phyloP scores from a whole-genome alignment of 2,329 filamentous ascomycete species.

The Penicillium brevicompactum region DNA sequence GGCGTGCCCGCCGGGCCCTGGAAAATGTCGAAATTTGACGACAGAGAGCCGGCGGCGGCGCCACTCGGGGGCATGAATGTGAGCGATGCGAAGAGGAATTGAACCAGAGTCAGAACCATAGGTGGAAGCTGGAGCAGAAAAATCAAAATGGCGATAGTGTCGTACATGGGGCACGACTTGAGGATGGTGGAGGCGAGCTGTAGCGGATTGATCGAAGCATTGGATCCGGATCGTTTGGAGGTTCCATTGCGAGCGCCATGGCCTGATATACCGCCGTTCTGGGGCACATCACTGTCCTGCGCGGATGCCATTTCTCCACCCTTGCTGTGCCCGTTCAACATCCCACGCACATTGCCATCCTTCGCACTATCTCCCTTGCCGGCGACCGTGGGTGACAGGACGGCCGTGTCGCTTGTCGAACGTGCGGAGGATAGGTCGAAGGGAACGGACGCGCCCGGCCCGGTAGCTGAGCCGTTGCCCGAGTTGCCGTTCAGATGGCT shows the following conservation, averaged over 20 bases:
- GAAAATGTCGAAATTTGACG: conserved; percentile 88
- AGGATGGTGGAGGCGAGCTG: conserved; percentile 84
- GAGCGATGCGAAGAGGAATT: conserved; percentile 87
- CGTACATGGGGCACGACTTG: conserved; percentile 84
- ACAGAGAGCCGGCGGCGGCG: conserved; percentile 70
- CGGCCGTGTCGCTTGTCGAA: conserved; percentile 39
- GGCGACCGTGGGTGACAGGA: conserved; percentile 29
- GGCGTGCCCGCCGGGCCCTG: conserved; percentile 84
- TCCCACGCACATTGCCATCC: conserved; percentile 38
- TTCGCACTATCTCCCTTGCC: conserved; percentile 35
- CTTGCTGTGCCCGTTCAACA: conserved; percentile 41
- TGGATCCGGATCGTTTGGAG: conserved; percentile 38
- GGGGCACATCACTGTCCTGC: conserved; percentile 32
- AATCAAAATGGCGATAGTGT: conserved; percentile 95
- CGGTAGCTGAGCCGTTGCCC: conserved; percentile 45
- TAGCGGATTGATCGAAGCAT: conserved; percentile 66
- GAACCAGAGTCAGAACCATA: conserved; percentile 82
- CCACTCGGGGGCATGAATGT: conserved; percentile 87
- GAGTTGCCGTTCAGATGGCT: conserved; percentile 56
- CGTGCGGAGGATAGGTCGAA: conserved; percentile 44
- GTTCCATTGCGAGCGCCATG: conserved; percentile 35
- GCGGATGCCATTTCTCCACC: conserved; percentile 39
- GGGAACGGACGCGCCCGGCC: conserved; percentile 39
- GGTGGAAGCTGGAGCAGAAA: conserved; percentile 91
- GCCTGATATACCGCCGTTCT: conserved; percentile 33